Evolutionary conservation across 495 filamentous ascomycete species (phyloP).

Genomic region (Tuber borchii): DNA sequence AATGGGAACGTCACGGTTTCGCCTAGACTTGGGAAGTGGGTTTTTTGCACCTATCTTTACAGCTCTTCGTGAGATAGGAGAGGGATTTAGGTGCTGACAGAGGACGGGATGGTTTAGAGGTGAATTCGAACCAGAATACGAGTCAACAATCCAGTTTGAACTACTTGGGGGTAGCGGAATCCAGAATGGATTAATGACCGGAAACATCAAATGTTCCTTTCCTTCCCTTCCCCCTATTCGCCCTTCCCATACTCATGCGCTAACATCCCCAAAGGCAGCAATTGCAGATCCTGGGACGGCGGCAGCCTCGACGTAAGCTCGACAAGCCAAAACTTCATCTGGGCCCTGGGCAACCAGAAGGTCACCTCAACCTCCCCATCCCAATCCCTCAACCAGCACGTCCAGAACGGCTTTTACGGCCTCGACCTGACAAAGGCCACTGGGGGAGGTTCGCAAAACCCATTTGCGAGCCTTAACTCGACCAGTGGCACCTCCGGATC

Average conservation of each 20-base stretch:
- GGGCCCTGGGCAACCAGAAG: constrained; percentile 54
- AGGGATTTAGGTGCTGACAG: not conserved
- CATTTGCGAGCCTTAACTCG: constrained; percentile 47
- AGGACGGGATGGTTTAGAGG: constrained; percentile 38
- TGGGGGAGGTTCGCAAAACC: constrained; percentile 54
- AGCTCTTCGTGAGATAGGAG: not conserved
- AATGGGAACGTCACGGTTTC: constrained; percentile 60
- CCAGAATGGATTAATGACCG: constrained; percentile 52
- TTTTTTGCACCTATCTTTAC: not conserved
- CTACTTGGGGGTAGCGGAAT: constrained; percentile 60
- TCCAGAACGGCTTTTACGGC: constrained; percentile 49
- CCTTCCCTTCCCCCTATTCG: not conserved
- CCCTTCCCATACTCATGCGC: constrained; percentile 7
- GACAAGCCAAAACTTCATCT: constrained; percentile 57
- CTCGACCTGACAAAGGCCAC: constrained; percentile 55
- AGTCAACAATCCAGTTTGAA: constrained; percentile 49
- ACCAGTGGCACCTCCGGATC: constrained; percentile 25
- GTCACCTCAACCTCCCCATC: constrained; percentile 51
- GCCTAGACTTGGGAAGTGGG: constrained; percentile 50
- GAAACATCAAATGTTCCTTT: constrained; percentile 54
- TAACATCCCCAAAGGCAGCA: constrained; percentile 48
- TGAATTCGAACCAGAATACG: constrained; percentile 51
- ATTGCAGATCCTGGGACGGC: constrained; percentile 55
- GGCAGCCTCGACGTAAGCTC: constrained; percentile 47
- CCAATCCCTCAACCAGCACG: constrained; percentile 49